Evolutionary conservation across 2,329 filamentous ascomycete genomes (phyloP).

Genomic region (Fusarium algeriense): DNA sequence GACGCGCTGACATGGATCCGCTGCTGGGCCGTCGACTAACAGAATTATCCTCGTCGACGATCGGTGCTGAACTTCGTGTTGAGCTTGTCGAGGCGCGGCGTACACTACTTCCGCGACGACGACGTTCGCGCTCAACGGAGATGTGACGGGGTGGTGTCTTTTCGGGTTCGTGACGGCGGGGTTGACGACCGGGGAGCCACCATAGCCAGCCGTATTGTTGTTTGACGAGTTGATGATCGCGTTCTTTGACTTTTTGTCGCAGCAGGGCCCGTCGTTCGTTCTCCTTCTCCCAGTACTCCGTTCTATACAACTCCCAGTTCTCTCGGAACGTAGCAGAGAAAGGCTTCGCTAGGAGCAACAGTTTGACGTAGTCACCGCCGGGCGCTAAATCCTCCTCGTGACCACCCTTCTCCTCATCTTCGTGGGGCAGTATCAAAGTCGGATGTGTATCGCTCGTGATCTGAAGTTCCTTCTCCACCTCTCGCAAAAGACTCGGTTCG

Average conservation of each 20-base stretch:
- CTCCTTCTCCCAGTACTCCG: conserved; percentile 96
- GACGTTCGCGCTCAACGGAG: conserved; percentile 60
- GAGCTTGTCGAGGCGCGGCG: conserved; percentile 66
- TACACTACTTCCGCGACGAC: conserved; percentile 64
- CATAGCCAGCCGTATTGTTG: conserved; percentile 81
- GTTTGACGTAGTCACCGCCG: conserved; percentile 91
- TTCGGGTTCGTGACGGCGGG: conserved; percentile 53
- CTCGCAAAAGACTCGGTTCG: conserved; percentile 71
- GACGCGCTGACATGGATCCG: conserved; percentile 62
- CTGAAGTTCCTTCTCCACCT: conserved; percentile 70
- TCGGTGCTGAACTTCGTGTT: conserved; percentile 63
- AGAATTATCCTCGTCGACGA: conserved; percentile 60
- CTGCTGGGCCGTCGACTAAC: conserved; percentile 61
- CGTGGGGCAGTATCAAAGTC: conserved; percentile 57
- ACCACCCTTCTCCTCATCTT: conserved; percentile 73
- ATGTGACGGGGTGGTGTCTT: conserved; percentile 58
- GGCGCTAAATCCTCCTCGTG: conserved; percentile 92
- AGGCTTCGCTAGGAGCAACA: conserved; percentile 90
- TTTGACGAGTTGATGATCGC: conserved; percentile 75
- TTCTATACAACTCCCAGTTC: conserved; percentile 95
- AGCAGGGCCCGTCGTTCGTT: conserved; percentile 87
- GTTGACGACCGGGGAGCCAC: conserved; percentile 80
- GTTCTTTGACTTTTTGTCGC: conserved; percentile 75
- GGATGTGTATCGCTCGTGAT: conserved; percentile 58
- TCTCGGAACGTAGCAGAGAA: conserved; percentile 95